Conservation (phyloP, 2,329 filamentous ascomycete species). For the Monilinia aucupariae region DNA sequence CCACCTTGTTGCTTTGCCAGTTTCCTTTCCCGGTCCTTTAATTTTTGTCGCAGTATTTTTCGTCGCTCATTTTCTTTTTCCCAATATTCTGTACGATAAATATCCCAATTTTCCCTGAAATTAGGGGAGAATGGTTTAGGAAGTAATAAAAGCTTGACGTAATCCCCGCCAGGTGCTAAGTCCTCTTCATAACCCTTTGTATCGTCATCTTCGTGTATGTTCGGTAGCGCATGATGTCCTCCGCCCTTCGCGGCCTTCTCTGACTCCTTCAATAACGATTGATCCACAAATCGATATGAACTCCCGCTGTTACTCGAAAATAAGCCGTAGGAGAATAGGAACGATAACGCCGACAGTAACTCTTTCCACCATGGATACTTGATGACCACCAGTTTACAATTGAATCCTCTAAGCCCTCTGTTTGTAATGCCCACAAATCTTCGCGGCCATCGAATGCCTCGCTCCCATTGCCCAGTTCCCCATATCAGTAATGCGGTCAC, state of each 20-base stretch:
- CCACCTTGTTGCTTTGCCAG: slow-evolving; percentile 63
- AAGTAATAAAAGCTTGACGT: slow-evolving; percentile 82
- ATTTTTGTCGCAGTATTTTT: slow-evolving; percentile 61
- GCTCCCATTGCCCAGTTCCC: slow-evolving; percentile 94
- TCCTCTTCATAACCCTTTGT: slow-evolving; percentile 76
- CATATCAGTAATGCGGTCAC: slow-evolving; percentile 83
- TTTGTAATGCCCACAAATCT: slow-evolving; percentile 88
- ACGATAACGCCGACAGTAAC: slow-evolving; percentile 63
- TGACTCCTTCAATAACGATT: slow-evolving; percentile 52
- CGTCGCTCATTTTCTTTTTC: slow-evolving; percentile 91
- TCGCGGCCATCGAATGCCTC: slow-evolving; percentile 88
- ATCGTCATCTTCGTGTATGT: slow-evolving; percentile 52
- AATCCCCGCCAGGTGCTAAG: slow-evolving; percentile 81
- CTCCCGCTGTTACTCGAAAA: slow-evolving; percentile 64
- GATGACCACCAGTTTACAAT: slow-evolving; percentile 91
- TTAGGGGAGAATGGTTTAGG: slow-evolving; percentile 93
- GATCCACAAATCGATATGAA: slow-evolving; percentile 73
- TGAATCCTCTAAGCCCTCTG: slow-evolving; percentile 83
- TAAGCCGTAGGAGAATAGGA: slow-evolving; percentile 70
- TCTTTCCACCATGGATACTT: slow-evolving; percentile 79
- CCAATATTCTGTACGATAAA: slow-evolving; percentile 93
- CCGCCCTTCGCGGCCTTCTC: slow-evolving; percentile 52
- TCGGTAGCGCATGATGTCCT: slow-evolving; percentile 38
- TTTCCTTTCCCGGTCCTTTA: slow-evolving; percentile 63
- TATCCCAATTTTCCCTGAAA: slow-evolving; percentile 95